Conservation (phyloP, 257 asterid genomes). For the Voacanga thouarsii region DNA sequence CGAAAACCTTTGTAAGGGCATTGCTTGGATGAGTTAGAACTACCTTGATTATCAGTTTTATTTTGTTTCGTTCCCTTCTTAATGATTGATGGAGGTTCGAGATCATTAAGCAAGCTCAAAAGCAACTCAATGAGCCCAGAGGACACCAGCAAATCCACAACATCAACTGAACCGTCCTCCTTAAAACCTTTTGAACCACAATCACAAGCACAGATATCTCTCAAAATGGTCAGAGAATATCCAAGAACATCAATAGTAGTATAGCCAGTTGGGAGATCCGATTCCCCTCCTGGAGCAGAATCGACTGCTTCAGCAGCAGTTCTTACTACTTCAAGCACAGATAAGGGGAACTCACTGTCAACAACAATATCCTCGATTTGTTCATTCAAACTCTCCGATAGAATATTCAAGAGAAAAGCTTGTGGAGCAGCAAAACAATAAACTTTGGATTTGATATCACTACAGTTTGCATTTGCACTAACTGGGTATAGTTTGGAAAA, state of each 20-base stretch:
- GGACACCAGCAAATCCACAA: constrained; percentile 43
- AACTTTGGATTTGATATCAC: constrained; percentile 12
- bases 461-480: constrained; percentile 17
- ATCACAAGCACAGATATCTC: constrained; percentile 61
- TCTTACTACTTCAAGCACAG: constrained; percentile 44
- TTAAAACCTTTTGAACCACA: constrained; percentile 18
- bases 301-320: constrained; percentile 37
- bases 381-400: constrained; percentile 55
- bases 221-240: constrained; percentile 58
- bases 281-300: constrained; percentile 39
- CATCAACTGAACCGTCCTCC: constrained; percentile 30
- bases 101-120: constrained; percentile 44
- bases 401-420: constrained; percentile 48
- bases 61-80: constrained; percentile 42
- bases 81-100: constrained; percentile 69
- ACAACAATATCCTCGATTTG: constrained; percentile 38
- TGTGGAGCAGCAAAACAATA: constrained; percentile 44
- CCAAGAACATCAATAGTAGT: constrained; percentile 60
- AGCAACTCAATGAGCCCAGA: constrained; percentile 62
- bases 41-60: constrained; percentile 22
- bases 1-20: constrained; percentile 85
- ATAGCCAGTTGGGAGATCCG: constrained; percentile 61
- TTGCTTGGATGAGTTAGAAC: constrained; percentile 25
- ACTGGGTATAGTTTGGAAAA: constrained; percentile 44
- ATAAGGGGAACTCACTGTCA: constrained; percentile 36